Evolutionary conservation across 805 yeast genomes (phyloP).

Genomic region (Saccharomyces cerevisiae): DNA sequence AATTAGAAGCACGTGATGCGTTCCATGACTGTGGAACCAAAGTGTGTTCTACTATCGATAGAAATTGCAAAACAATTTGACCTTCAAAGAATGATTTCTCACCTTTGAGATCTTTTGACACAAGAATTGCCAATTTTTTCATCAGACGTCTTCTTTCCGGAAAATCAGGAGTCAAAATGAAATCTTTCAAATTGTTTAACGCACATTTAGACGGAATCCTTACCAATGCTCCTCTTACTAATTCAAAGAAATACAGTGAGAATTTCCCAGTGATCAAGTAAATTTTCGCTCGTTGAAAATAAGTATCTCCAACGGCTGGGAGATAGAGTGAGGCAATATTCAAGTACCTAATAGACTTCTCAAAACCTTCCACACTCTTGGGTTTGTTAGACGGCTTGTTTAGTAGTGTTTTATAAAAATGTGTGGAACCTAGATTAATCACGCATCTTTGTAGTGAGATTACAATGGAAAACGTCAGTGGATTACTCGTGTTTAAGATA

Average conservation of each 20-base stretch:
- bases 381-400: neutral
- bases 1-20: neutral
- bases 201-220: conserved; percentile 1
- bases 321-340: conserved; percentile 2
- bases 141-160: neutral
- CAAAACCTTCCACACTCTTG: neutral
- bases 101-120: neutral
- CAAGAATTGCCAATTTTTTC: neutral
- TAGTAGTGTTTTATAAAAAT: neutral
- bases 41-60: neutral
- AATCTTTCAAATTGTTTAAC: neutral
- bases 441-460: conserved; percentile 5
- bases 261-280: neutral
- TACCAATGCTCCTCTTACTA: conserved; percentile 3
- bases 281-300: conserved; percentile 2
- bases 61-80: neutral
- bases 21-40: neutral
- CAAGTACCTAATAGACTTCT: conserved; percentile 6
- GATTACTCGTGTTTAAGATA: neutral
- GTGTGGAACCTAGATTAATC: conserved; percentile 2
- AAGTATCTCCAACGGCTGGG: conserved; percentile 7
- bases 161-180: neutral
- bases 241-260: neutral
- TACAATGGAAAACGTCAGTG: neutral
- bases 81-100: neutral